Base-by-base conservation (phyloP, 1,284 basidiomycete genomes). In the Malassezia brasiliensis region DNA sequence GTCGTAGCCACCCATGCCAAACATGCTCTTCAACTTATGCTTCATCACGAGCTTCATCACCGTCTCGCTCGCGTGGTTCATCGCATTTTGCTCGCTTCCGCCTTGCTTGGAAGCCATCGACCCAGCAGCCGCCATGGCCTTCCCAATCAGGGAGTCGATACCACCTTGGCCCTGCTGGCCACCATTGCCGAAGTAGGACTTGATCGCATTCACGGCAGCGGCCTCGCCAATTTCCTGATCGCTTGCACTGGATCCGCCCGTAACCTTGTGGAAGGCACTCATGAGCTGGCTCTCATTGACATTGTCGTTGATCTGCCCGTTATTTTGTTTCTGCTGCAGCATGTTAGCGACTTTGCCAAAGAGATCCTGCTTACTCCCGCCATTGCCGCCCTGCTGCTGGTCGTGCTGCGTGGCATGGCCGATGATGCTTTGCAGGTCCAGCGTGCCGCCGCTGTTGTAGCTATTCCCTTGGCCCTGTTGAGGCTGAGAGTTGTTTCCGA, bases 31-130 rank as follows among this genome's bases (percentile, higher is more conserved):
- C 38, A 57, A 14, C 34, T 57, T 52, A 44, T 57, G 55, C 39
- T 57, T 57, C 45, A 57, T 50, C 14, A 41, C 39, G 31, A 57
- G 50, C 55, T 57, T 57, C 45, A 50, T 52, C 12, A 57, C 40
- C 1, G 55, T 57, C 28, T 52, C 39, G 15, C 39, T 52, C 11
- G 55, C 55, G 19, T 52, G 45, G 35, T 57, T 11, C 55, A 57
- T 57, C n/a, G 55, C 55, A 22, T 54, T 31, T 19, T 54, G 37
- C n/a, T 53, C 10, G 28, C 45, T 38, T 20, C 49, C 36, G 22
- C 45, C 50, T 14, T 35, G 20, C 49, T 41, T 31, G 28, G 30
- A 20, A 10, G 44, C 42, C 28, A 34, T 25, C 32, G 49, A 11
- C 22, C 50, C 39, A 15, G 50, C 55, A 8, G 40, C 5, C 32